Conservation (phyloP, 2,329 filamentous ascomycete genomes). For the Volutella citrinella region DNA sequence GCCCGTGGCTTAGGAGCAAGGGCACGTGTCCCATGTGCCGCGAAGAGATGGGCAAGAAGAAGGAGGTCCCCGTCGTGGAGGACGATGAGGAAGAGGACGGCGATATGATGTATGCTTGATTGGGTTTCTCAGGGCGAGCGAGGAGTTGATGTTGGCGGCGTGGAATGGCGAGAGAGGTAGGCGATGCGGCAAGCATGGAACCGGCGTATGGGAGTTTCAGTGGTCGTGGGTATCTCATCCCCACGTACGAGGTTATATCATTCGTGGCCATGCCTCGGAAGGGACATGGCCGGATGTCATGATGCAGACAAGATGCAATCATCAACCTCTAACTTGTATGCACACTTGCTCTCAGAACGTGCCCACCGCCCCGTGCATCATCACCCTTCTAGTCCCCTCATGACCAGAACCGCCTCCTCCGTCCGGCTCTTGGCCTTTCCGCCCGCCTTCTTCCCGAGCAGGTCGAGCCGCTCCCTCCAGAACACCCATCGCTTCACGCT, state of each 20-base stretch:
- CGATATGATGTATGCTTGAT: conserved; percentile 43
- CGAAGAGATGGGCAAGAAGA: conserved; percentile 57
- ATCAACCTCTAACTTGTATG: too few relatives aligned
- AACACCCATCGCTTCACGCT: conserved; percentile 28
- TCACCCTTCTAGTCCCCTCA: conserved; percentile 18
- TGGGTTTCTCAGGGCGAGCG: too few relatives aligned
- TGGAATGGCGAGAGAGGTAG: too few relatives aligned
- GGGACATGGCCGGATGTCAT: too few relatives aligned
- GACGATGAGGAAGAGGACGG: conserved; percentile 52
- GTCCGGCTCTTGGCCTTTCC: conserved; percentile 19
- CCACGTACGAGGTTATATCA: too few relatives aligned
- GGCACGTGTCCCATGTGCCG: conserved; percentile 64
- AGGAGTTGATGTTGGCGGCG: too few relatives aligned
- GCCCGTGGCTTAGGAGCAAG: conserved; percentile 62
- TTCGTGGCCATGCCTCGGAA: too few relatives aligned
- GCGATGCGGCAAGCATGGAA: conserved; percentile 14
- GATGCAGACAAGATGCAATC: too few relatives aligned
- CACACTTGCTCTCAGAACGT: too few relatives aligned
- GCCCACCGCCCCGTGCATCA: too few relatives aligned
- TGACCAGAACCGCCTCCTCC: conserved; percentile 17
- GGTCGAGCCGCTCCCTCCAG: conserved; percentile 27
- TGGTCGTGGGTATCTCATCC: conserved; percentile 10
- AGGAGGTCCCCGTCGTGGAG: conserved; percentile 40
- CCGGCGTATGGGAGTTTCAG: conserved; percentile 28
- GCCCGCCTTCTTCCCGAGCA: conserved; percentile 14